phyloP scores from a whole-genome alignment of 2,329 filamentous ascomycete genomes.

The Cladosporium sp. region DNA sequence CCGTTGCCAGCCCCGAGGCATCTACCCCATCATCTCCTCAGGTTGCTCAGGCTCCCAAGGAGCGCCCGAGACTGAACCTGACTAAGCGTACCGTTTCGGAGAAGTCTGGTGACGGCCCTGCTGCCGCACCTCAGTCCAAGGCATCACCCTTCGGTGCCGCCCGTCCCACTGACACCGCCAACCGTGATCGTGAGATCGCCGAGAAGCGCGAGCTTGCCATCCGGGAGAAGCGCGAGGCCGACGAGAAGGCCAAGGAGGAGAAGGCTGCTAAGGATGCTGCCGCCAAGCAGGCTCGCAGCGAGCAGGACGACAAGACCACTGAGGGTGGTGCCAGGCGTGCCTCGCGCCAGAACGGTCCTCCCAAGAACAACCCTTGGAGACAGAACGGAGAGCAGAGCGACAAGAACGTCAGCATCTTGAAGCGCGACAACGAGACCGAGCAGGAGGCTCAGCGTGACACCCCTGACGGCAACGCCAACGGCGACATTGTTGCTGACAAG shows the following conservation, averaged over 20 bases:
- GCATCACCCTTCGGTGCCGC: slow-evolving; percentile 92
- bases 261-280: slow-evolving; percentile 60
- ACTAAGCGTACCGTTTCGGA: slow-evolving; percentile 90
- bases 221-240: slow-evolving; percentile 81
- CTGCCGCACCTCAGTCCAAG: slow-evolving; percentile 65
- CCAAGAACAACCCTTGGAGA: slow-evolving; percentile 38
- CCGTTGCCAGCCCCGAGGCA: slow-evolving; percentile 69
- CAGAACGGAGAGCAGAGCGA: slow-evolving; percentile 37
- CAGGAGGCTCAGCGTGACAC: slow-evolving; percentile 44
- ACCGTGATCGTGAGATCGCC: slow-evolving; percentile 85
- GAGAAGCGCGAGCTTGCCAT: slow-evolving; percentile 76
- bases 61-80: slow-evolving; percentile 82
- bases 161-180: slow-evolving; percentile 88
- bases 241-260: slow-evolving; percentile 80
- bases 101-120: slow-evolving; percentile 47
- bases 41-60: slow-evolving; percentile 58
- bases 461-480: slow-evolving; percentile 52
- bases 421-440: slow-evolving; percentile 44
- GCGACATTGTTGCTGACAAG: slow-evolving; percentile 55
- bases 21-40: slow-evolving; percentile 76
- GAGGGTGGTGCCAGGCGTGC: slow-evolving; percentile 29
- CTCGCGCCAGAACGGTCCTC: slow-evolving; percentile 31
- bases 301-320: slow-evolving; percentile 41
- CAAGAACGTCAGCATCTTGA: slow-evolving; percentile 50
- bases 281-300: slow-evolving; percentile 54